These are phyloP conservation scores for Suillus sp. DNA, from an alignment of 768 basidiomycete genomes.

Conservation along the genomic window DNA sequence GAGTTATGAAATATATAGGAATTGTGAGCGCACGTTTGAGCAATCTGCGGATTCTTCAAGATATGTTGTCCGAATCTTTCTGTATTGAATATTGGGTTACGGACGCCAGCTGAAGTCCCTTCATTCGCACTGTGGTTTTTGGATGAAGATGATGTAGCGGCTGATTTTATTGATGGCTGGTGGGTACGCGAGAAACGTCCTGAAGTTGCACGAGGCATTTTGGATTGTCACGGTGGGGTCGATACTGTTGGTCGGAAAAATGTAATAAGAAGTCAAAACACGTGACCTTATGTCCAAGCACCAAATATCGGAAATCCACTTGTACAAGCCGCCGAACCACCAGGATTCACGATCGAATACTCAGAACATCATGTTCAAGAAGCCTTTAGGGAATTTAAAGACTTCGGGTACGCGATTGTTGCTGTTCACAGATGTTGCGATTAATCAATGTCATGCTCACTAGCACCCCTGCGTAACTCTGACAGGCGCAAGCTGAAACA, in stretches of 20 bases:
- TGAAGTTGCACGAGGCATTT: constrained; percentile 81
- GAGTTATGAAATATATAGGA: constrained; percentile 22
- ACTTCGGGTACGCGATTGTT: constrained; percentile 50
- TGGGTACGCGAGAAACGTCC: constrained; percentile 74
- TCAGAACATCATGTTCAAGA: constrained; percentile 68
- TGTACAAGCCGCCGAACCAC: not conserved
- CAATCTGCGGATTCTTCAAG: constrained; percentile 89
- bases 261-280: not conserved
- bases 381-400: constrained; percentile 66
- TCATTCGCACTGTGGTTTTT: constrained; percentile 47
- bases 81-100: constrained; percentile 94
- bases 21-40: constrained; percentile 69
- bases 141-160: constrained; percentile 28
- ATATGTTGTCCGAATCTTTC: constrained; percentile 98
- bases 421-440: not conserved
- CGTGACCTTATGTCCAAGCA: not conserved
- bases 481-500: constrained; percentile 74
- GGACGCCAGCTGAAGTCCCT: constrained; percentile 44
- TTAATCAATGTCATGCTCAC: constrained; percentile 6
- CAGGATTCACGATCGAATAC: not conserved
- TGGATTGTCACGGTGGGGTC: not conserved
- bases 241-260: not conserved
- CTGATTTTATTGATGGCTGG: constrained; percentile 55
- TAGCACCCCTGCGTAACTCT: constrained; percentile 69
- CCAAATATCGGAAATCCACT: not conserved